phyloP scores from a whole-genome alignment of 768 basidiomycete species.

The Tricholoma bakamatsutake region DNA sequence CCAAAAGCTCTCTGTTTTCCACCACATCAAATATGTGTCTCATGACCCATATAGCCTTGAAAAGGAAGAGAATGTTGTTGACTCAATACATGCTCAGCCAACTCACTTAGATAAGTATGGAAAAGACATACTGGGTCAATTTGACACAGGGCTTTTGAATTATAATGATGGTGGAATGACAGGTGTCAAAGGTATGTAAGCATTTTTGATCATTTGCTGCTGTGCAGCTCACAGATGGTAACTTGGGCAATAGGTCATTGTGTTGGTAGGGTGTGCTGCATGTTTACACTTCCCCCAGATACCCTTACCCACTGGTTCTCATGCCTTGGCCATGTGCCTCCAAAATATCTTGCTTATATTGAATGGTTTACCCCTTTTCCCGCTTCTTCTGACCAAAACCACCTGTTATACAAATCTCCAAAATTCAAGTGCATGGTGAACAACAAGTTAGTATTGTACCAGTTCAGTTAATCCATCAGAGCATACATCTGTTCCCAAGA shows the following conservation, averaged over 20 bases:
- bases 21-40: not conserved
- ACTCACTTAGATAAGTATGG: too few species aligned
- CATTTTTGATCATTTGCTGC: too few species aligned
- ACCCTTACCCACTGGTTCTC: not conserved
- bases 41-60: not conserved
- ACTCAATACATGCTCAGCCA: not conserved
- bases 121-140: not conserved
- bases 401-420: not conserved
- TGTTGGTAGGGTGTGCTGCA: not conserved
- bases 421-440: too few species aligned
- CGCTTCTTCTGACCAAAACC: not conserved
- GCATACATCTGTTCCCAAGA: not conserved
- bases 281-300: not conserved
- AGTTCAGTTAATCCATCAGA: too few species aligned
- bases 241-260: not conserved
- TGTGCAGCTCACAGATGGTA: too few species aligned
- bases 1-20: not conserved
- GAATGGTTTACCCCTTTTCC: slow-evolving; percentile 20
- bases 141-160: not conserved
- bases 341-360: slow-evolving; percentile 19
- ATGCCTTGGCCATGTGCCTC: not conserved
- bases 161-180: not conserved
- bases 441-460: too few species aligned
- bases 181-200: not conserved
- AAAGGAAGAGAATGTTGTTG: not conserved